Percentiles rank a stretch among this genome's conserved stretches.
Conservation (phyloP, 352 stramenopile genomes). For the Paralagenidium karlingii region DNA sequence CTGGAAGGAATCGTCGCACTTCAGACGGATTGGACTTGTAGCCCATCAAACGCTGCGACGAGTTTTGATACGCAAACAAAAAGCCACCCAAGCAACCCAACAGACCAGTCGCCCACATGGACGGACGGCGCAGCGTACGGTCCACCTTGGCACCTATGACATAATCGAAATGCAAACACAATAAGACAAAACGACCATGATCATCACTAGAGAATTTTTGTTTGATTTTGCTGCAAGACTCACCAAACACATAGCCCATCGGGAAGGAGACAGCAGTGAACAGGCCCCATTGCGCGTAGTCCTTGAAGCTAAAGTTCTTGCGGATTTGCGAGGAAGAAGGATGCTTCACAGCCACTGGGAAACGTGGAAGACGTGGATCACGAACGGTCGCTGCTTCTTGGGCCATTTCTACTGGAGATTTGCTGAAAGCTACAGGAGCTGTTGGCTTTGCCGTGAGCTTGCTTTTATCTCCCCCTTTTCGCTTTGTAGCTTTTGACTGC, state of each 20-base stretch:
- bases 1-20: conserved; percentile 9
- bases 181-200: too few relatives aligned
- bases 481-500: too few relatives aligned
- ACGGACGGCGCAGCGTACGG: conserved; percentile 41
- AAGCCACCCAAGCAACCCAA: conserved; percentile 65
- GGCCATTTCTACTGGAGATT: too few relatives aligned
- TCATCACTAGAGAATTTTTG: background rate
- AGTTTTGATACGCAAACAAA: conserved; percentile 74
- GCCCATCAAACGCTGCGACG: conserved; percentile 64
- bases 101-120: conserved; percentile 63
- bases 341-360: conserved; percentile 71
- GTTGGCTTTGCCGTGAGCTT: too few relatives aligned
- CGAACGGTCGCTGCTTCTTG: too few relatives aligned
- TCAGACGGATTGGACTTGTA: conserved; percentile 46
- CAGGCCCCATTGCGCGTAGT: conserved; percentile 51
- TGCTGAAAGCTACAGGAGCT: too few relatives aligned
- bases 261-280: conserved; percentile 56
- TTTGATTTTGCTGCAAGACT: conserved; percentile 7
- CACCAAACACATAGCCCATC: conserved; percentile 66
- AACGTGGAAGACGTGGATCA: conserved; percentile 46
- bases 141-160: conserved; percentile 39
- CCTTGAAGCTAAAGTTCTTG: conserved; percentile 42
- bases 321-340: conserved; percentile 62
- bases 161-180: conserved; percentile 1
- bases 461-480: too few relatives aligned